phyloP scores from a whole-genome alignment of 108 stramenopile genomes.

The Stephanodiscus triporus region DNA sequence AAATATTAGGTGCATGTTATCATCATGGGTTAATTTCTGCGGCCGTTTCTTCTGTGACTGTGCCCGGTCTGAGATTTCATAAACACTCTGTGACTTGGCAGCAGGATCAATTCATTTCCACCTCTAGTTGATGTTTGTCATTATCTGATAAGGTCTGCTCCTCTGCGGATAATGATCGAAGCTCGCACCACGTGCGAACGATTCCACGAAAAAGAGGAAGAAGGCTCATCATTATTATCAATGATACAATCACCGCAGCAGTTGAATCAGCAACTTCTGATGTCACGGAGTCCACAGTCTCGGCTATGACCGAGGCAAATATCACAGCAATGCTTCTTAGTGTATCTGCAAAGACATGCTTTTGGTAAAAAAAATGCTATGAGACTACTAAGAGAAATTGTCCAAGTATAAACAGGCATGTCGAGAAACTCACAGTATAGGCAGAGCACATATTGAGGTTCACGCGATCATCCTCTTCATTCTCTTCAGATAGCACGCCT shows the following conservation, averaged over 20 bases:
- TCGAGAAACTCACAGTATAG: slow-evolving; percentile 60
- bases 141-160: not conserved
- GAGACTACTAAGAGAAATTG: slow-evolving; percentile 11
- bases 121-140: not conserved
- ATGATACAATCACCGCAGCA: slow-evolving; percentile 72
- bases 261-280: slow-evolving; percentile 72
- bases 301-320: slow-evolving; percentile 58
- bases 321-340: slow-evolving; percentile 69
- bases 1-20: no score
- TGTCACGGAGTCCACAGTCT: slow-evolving; percentile 49
- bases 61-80: no score
- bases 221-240: slow-evolving; percentile 63
- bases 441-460: slow-evolving; percentile 85
- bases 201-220: slow-evolving; percentile 65
- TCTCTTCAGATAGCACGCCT: not conserved
- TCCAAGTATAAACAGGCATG: not conserved
- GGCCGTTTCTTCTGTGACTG: no score
- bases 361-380: not conserved
- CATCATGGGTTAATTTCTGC: no score
- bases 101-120: not conserved
- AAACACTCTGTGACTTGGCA: no score
- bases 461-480: slow-evolving; percentile 43
- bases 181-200: slow-evolving; percentile 42
- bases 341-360: slow-evolving; percentile 86
- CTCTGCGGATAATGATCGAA: slow-evolving; percentile 36